Conservation (phyloP, 2,329 filamentous ascomycete genomes). For the Aureobasidium sp. region DNA sequence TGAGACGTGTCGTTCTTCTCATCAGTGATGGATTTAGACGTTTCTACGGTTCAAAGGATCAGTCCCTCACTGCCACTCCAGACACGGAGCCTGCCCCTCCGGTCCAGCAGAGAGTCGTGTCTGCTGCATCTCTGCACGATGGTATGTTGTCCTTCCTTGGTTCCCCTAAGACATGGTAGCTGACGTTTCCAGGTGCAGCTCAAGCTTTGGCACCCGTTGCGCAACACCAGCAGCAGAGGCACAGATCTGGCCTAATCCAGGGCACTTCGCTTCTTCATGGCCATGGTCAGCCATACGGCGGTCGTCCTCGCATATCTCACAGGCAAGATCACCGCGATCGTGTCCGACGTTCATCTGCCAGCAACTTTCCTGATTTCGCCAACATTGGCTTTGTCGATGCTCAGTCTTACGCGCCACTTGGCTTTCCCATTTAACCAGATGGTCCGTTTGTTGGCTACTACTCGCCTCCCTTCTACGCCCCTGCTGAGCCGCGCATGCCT, state of each 20-base stretch:
- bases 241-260: not conserved
- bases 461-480: not conserved
- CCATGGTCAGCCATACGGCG: not conserved
- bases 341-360: not conserved
- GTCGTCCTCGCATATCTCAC: not conserved
- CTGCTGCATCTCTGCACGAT: not conserved
- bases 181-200: not conserved
- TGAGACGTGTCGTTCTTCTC: slow-evolving; percentile 11
- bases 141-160: not conserved
- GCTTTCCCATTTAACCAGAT: not conserved
- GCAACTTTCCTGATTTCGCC: not conserved
- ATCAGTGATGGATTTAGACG: slow-evolving; percentile 13
- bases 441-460: not conserved
- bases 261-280: not conserved
- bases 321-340: not conserved
- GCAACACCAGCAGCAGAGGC: not conserved
- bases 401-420: not conserved
- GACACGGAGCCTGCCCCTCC: not conserved
- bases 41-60: not conserved
- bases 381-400: not conserved
- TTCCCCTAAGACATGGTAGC: not conserved
- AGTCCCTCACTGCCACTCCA: not conserved
- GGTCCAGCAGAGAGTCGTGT: no score
- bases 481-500: not conserved
- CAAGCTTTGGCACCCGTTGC: not conserved